A percentile compares a stretch with the other conserved stretches of the same genome.
phyloP scores from a whole-genome alignment of 2,329 filamentous ascomycete genomes.

The Venturia oleaginea region DNA sequence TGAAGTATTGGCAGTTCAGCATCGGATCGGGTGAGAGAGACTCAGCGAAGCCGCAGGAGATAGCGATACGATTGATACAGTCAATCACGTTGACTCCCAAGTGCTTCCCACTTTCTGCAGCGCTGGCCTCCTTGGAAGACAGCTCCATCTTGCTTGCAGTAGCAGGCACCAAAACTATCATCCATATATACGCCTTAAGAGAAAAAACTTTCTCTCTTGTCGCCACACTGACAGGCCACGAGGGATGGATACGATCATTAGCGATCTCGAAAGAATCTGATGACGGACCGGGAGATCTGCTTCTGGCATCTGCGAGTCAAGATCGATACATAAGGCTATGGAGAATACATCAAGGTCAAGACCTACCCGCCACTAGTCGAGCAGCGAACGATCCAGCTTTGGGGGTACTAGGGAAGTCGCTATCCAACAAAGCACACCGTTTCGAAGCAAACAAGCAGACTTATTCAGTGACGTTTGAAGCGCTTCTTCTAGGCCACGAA shows the following conservation, averaged over 20 bases:
- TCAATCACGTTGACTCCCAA: constrained; percentile 64
- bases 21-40: constrained; percentile 21
- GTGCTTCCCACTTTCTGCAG: constrained; percentile 73
- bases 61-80: constrained; percentile 48
- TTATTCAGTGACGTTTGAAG: constrained; percentile 85
- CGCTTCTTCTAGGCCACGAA: constrained; percentile 85
- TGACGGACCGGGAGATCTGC: constrained; percentile 51
- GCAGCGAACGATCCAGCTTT: constrained; percentile 47
- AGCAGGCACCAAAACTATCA: constrained; percentile 72
- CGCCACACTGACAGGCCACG: constrained; percentile 76
- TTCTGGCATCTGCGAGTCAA: constrained; percentile 89
- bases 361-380: constrained; percentile 48
- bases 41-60: constrained; percentile 18
- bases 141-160: constrained; percentile 62
- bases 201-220: constrained; percentile 55
- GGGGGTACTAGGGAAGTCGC: constrained; percentile 57
- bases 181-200: constrained; percentile 67
- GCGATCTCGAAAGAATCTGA: constrained; percentile 61
- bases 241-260: constrained; percentile 87
- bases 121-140: constrained; percentile 53
- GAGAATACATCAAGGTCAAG: constrained; percentile 66
- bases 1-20: constrained; percentile 59
- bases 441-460: constrained; percentile 54
- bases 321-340: constrained; percentile 96
- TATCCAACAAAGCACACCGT: constrained; percentile 83